Conservation (phyloP, 805 yeast species). For the Wickerhamia fluorescens region DNA sequence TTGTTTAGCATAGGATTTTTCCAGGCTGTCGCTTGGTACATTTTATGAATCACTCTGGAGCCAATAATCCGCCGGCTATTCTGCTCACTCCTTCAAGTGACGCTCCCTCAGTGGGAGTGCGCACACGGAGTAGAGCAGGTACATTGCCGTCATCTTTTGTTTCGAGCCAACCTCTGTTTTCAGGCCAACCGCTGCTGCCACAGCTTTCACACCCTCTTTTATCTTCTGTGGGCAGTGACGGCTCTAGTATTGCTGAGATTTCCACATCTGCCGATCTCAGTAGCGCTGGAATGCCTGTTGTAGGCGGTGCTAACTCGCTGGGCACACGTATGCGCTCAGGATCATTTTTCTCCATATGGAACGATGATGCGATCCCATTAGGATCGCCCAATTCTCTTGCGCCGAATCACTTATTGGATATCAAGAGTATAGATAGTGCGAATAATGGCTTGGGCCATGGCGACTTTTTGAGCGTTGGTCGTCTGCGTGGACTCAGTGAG, state of each 20-base stretch:
- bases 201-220: too few species aligned
- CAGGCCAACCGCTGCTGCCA: slow-evolving; percentile 2
- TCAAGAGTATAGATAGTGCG: slow-evolving; percentile 5
- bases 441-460: slow-evolving; percentile 9
- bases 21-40: too few species aligned
- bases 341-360: slow-evolving; percentile 53
- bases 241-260: too few species aligned
- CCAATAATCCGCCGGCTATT: slow-evolving; percentile 29
- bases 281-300: too few species aligned
- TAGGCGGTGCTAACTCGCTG: too few species aligned
- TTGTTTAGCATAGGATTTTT: too few species aligned
- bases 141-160: slow-evolving; percentile 63
- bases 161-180: slow-evolving; percentile 4
- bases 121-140: slow-evolving; percentile 64
- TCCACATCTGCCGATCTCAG: too few species aligned
- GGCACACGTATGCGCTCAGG: slow-evolving; percentile 52
- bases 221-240: too few species aligned
- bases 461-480: slow-evolving; percentile 13
- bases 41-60: too few species aligned
- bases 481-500: not conserved
- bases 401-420: slow-evolving; percentile 9
- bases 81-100: slow-evolving; percentile 22
- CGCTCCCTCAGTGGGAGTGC: slow-evolving; percentile 5
- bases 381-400: too few species aligned
- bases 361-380: slow-evolving; percentile 31